Base-by-base conservation (phyloP, 306 rosid species). In the Rosa rugosa region DNA sequence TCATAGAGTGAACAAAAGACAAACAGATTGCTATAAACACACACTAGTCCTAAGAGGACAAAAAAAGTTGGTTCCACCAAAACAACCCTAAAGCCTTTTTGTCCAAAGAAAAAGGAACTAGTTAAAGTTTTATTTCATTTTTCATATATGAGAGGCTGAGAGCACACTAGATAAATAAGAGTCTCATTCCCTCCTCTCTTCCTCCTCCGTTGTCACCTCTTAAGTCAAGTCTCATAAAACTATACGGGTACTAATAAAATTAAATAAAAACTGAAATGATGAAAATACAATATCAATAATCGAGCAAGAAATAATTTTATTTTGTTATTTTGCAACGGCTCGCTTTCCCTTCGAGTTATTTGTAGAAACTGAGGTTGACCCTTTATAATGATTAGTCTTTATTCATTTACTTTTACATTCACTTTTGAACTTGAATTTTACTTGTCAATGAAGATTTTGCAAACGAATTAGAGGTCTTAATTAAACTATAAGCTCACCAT, bases 51-150 rank as follows among this genome's bases (percentile, higher is more conserved):
- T 41, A 36, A 14, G 8, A n/a, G 9, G 57, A 25, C 71, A 62
- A 75, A 16, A 62, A 60, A 75, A 3, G 20, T 25, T 44, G 79
- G 79, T 75, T 75, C 34, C 8, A 42, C n/a, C 78, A 12, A 59
- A 59, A 59, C 53, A 23, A 41, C 69, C 42, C 69, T 16, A 14
- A 31, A 36, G 18, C 16, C 40, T 11, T 60, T 60, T n/a, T 56
- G 62, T 56, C 62, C 27, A 56, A 56, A 56, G n/a, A 8, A n/a
- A n/a, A 22, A 54, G 0, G 12, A 54, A 8, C 1, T 6, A 5
- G 4, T 6, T 49, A 53, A 49, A 53, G 11, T 50, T 54, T 73
- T 54, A 73, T 73, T 22, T 73, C 68, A 8, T 23, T 41, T 56
- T 22, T 56, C n/a, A 34, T 36, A 6, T 73, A 57, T 0, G 27